phyloP scores from a whole-genome alignment of 2,329 filamentous ascomycete genomes.

The Falciphora oryzae region DNA sequence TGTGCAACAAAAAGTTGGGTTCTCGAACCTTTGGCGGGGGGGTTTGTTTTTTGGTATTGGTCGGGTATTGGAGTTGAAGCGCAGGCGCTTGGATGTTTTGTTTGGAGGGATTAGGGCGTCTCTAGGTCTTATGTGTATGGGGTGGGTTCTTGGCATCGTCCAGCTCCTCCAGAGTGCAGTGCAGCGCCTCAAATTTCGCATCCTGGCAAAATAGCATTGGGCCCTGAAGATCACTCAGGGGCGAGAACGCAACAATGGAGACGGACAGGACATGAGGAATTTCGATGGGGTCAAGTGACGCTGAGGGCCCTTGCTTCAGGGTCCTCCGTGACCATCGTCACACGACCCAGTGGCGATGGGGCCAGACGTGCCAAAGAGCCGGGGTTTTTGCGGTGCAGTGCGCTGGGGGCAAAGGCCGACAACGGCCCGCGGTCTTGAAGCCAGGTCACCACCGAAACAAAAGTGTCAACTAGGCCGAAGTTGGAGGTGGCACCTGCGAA shows the following conservation, averaged over 20 bases:
- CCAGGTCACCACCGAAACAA: background rate
- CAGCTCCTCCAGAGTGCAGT: no score
- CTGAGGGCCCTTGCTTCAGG: background rate
- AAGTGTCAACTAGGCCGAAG: background rate
- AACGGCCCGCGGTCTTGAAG: background rate
- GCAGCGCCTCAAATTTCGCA: no score
- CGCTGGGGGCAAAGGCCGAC: background rate
- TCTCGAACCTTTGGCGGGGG: no score
- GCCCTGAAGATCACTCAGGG: constrained; percentile 1
- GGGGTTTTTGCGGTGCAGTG: no score
- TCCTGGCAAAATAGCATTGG: background rate
- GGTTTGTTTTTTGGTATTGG: no score
- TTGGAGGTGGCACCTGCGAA: background rate
- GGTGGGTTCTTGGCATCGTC: no score
- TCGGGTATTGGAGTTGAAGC: no score
- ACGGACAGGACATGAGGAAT: background rate
- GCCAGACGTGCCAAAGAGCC: background rate
- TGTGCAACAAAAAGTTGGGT: no score
- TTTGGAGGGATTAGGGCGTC: no score
- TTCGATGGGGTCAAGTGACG: background rate
- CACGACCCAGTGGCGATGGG: background rate
- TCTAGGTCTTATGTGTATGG: no score
- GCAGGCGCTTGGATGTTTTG: no score
- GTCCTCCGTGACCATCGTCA: background rate
- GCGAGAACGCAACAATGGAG: no score